Base-by-base conservation (phyloP, 768 basidiomycete species). In the Daedalea quercina region DNA sequence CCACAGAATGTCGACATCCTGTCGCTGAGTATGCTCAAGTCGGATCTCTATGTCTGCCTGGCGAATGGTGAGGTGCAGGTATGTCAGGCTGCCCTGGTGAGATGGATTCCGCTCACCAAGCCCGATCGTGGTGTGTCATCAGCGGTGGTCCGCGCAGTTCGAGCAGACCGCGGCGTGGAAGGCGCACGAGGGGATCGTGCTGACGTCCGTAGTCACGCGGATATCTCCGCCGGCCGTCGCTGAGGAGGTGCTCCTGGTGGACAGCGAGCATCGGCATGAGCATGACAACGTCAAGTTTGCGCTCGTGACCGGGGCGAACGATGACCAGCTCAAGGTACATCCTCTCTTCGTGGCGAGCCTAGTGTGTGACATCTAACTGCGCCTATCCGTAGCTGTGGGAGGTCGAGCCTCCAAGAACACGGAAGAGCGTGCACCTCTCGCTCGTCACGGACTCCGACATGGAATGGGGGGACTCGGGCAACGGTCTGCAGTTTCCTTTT, bases 81-180 rank as follows among this genome's bases (percentile, higher is more conserved):
- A 52, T 28, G 13, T 43, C 19, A 24, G 43, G 8, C 20, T 7
- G 24, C n/a, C 15, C 44, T 1, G 13, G 12, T 13, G 20, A 7
- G n/a, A n/a, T n/a, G 33, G 44, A 15, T 9, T 35, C 9, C 20
- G 24, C 24, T 13, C 6, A n/a, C 17, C 22, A 31, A 11, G 17
- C n/a, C n/a, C n/a, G n/a, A n/a, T n/a, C n/a, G n/a, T n/a, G 12
- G 2, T 4, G 22, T 31, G 20, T 12, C 12, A 3, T 15, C 25
- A 94, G 84, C 77, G 90, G 25, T 93, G 87, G 77, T 91, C 90
- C 23, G 75, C 84, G 1, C 81, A 85, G 0, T 97, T 96, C 61
- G 84, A 94, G 56, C 88, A 88, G 60, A 87, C 81, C 0, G 86
- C 87, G 0, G 84, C 84, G 0, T 97, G 93, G 88, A 67, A 71